These are phyloP conservation scores for Eremochloa ophiuroides DNA, from an alignment of 176 grass and related monocot genomes.

Conservation along the genomic window DNA sequence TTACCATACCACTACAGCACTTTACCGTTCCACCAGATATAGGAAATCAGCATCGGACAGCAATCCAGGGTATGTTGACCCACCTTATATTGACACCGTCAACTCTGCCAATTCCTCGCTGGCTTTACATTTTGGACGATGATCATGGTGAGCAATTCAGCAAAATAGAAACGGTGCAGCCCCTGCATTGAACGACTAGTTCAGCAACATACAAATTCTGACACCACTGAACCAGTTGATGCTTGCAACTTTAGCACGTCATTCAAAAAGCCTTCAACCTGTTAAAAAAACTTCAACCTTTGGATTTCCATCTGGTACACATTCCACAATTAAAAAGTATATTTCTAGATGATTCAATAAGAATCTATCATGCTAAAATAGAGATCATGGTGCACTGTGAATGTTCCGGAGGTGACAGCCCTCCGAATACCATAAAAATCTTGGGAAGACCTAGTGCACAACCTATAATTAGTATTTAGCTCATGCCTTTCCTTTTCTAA, in stretches of 20 bases:
- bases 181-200: slow-evolving; percentile 39
- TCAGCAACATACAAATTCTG: background rate
- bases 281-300: too few relatives aligned
- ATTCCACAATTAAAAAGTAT: background rate
- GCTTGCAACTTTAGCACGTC: background rate
- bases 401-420: background rate
- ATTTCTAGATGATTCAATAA: background rate
- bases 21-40: slow-evolving; percentile 46
- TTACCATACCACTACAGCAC: slow-evolving; percentile 34
- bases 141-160: slow-evolving; percentile 38
- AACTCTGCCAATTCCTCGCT: slow-evolving; percentile 38
- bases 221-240: background rate
- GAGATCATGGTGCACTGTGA: background rate
- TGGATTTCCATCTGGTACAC: background rate
- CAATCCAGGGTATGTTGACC: slow-evolving; percentile 42
- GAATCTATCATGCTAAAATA: background rate
- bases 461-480: background rate
- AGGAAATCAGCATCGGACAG: slow-evolving; percentile 57
- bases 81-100: slow-evolving; percentile 42
- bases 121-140: slow-evolving; percentile 45
- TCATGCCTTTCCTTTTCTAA: background rate
- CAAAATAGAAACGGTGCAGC: slow-evolving; percentile 48
- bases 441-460: background rate
- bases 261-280: background rate
- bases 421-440: background rate